These are phyloP conservation scores for Aleurites moluccanus DNA, from an alignment of 441 rosid genomes.

Conservation along the genomic window DNA sequence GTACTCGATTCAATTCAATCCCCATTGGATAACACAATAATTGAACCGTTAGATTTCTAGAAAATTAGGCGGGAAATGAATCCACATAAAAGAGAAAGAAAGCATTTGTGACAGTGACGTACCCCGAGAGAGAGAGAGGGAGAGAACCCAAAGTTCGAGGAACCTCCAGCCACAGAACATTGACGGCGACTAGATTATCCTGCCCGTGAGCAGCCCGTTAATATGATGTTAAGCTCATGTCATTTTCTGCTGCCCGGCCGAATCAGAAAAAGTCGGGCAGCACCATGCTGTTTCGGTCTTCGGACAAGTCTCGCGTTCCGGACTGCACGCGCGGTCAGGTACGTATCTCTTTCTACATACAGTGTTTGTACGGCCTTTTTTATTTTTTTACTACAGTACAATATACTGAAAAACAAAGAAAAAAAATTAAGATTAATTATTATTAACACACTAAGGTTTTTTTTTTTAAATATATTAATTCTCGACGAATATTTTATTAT, in stretches of 20 bases:
- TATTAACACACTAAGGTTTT: too few relatives aligned
- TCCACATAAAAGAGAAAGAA: background rate
- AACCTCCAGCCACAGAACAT: background rate
- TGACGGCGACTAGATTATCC: conserved; percentile 40
- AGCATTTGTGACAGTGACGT: conserved; percentile 28
- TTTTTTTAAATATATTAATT: too few relatives aligned
- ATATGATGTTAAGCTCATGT: conserved; percentile 22
- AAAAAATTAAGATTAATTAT: too few relatives aligned
- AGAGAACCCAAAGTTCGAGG: conserved; percentile 31
- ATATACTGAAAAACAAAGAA: background rate
- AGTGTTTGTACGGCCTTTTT: background rate
- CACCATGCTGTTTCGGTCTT: conserved; percentile 23
- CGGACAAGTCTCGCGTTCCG: conserved; percentile 49
- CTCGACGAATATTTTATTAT: too few relatives aligned
- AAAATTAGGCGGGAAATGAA: conserved; percentile 7
- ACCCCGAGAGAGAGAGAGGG: background rate
- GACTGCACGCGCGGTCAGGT: conserved; percentile 72
- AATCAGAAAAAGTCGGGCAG: conserved; percentile 24
- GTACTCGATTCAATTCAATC: too few relatives aligned
- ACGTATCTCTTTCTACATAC: conserved; percentile 3
- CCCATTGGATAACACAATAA: background rate
- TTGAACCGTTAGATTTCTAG: conserved; percentile 8
- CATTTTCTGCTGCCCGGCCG: conserved; percentile 40
- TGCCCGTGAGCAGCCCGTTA: conserved; percentile 24
- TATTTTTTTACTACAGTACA: conserved; percentile 1